Evolutionary conservation across 352 stramenopile genomes (phyloP).

Genomic region (Phytophthora aleatoria): DNA sequence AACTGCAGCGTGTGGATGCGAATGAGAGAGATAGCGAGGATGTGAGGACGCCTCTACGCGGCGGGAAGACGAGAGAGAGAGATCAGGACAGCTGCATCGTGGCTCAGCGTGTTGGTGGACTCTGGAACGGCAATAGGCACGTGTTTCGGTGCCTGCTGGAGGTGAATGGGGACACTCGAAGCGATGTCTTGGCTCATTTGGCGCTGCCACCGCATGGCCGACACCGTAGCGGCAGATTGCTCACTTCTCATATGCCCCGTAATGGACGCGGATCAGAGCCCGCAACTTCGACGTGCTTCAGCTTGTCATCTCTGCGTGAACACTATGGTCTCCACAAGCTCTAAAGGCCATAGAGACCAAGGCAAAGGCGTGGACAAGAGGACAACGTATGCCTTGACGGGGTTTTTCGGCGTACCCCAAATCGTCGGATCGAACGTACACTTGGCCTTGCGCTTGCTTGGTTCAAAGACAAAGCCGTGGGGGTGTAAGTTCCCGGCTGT

Average conservation of each 20-base stretch:
- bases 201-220: slow-evolving; percentile 13
- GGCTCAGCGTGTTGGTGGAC: slow-evolving; percentile 22
- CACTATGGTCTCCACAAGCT: slow-evolving; percentile 9
- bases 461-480: slow-evolving; percentile 23
- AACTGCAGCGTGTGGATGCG: slow-evolving; percentile 22
- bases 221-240: slow-evolving; percentile 6
- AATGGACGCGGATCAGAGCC: slow-evolving; percentile 27
- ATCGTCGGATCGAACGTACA: slow-evolving; percentile 38
- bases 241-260: slow-evolving; percentile 15
- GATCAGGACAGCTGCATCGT: slow-evolving; percentile 16
- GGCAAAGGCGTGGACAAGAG: slow-evolving; percentile 26
- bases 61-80: slow-evolving; percentile 17
- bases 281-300: slow-evolving; percentile 5
- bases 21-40: slow-evolving; percentile 32
- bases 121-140: slow-evolving; percentile 8
- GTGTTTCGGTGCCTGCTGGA: slow-evolving; percentile 23
- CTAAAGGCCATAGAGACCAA: slow-evolving; percentile 15
- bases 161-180: slow-evolving; percentile 14
- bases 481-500: slow-evolving; percentile 5
- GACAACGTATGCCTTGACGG: slow-evolving; percentile 8
- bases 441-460: slow-evolving; percentile 25
- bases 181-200: slow-evolving; percentile 17
- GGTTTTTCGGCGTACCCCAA: slow-evolving; percentile 14
- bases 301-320: slow-evolving; percentile 4
- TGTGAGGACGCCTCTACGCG: slow-evolving; percentile 23